These are phyloP conservation scores for Trichoderma atrobrunneum DNA, from an alignment of 2,329 filamentous ascomycete species.

Conservation along the genomic window DNA sequence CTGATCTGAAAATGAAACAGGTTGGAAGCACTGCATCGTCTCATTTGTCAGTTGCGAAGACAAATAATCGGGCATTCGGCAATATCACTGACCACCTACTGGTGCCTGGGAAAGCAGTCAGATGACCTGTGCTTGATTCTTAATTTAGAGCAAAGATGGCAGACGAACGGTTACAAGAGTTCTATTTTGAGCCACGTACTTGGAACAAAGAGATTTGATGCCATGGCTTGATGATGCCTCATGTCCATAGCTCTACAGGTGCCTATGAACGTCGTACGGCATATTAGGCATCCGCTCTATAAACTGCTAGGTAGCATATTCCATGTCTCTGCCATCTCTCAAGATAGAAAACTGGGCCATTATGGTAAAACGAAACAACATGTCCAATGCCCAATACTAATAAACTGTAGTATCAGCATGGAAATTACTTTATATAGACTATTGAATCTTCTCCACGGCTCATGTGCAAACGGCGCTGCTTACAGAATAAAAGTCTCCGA, in stretches of 20 bases:
- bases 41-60: not conserved
- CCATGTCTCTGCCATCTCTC: not conserved
- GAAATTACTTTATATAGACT: not conserved
- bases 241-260: not conserved
- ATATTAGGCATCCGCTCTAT: not conserved
- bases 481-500: not conserved
- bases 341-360: not conserved
- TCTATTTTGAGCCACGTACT: not conserved
- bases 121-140: not conserved
- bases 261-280: not conserved
- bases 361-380: not conserved
- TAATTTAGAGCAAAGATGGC: not conserved
- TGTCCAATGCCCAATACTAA: not conserved
- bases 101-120: not conserved
- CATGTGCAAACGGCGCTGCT: not conserved
- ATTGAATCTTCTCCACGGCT: not conserved
- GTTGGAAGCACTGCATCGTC: not conserved
- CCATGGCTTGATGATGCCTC: not conserved
- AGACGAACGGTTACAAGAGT: not conserved
- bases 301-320: not conserved
- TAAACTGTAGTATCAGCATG: not conserved
- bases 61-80: no score
- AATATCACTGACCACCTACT: not conserved
- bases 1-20: not conserved
- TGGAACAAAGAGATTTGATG: not conserved